Percentiles rank a stretch among this genome's conserved stretches.
phyloP scores from a whole-genome alignment of 1,284 basidiomycete species.

The Microbotryum violaceum region DNA sequence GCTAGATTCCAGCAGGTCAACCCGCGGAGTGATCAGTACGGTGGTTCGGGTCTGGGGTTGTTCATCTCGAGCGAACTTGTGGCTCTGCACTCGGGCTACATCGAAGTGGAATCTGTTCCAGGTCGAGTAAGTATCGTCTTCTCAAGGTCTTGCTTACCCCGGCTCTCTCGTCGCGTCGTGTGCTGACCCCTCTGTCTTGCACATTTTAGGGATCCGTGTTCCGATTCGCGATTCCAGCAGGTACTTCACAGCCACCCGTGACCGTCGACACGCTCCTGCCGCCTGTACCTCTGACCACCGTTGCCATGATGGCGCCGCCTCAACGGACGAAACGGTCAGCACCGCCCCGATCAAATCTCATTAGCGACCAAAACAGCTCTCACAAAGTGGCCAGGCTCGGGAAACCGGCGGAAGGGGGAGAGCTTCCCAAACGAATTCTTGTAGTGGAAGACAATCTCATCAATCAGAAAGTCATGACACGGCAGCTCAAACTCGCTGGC shows the following conservation, averaged over 20 bases:
- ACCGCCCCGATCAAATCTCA: too few relatives aligned
- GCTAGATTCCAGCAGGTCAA: conserved; percentile 31
- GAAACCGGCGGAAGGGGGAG: too few relatives aligned
- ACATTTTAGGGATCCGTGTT: background rate
- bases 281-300: too few relatives aligned
- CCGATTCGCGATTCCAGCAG: background rate
- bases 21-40: conserved; percentile 19
- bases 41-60: conserved; percentile 27
- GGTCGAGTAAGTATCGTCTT: background rate
- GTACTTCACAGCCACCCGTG: too few relatives aligned
- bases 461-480: conserved; percentile 43
- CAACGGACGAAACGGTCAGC: too few relatives aligned
- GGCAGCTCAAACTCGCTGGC: conserved; percentile 42
- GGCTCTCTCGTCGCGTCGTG: background rate
- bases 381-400: too few relatives aligned
- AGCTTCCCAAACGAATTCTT: conserved; percentile 26
- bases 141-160: background rate
- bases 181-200: background rate
- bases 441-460: conserved; percentile 44
- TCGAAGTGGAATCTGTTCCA: conserved; percentile 15
- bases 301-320: too few relatives aligned
- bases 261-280: too few relatives aligned
- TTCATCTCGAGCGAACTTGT: conserved; percentile 32
- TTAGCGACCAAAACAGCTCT: too few relatives aligned
- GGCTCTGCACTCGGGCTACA: conserved; percentile 31